These are phyloP conservation scores for Sporobolomyces phaffii DNA, from an alignment of 768 basidiomycete species.

Conservation along the genomic window DNA sequence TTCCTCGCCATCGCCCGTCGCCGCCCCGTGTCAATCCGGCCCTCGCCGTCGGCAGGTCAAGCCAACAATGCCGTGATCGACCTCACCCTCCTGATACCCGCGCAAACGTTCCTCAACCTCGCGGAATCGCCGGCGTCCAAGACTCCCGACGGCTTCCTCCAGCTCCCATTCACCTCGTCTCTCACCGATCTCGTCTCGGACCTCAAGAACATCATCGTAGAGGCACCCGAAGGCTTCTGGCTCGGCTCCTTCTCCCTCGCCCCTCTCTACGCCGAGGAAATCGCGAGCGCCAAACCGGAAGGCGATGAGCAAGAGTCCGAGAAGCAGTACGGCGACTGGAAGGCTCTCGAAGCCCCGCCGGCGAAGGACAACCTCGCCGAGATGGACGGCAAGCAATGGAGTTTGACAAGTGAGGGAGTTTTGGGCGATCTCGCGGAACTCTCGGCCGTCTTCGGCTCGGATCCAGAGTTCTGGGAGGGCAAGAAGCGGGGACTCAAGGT, in stretches of 20 bases:
- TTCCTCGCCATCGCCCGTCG: background rate
- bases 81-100: constrained; percentile 36
- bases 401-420: constrained; percentile 34
- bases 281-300: constrained; percentile 31
- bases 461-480: constrained; percentile 31
- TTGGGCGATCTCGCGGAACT: constrained; percentile 49
- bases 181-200: constrained; percentile 35
- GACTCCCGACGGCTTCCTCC: constrained; percentile 28
- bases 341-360: constrained; percentile 39
- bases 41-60: background rate
- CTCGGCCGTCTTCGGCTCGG: constrained; percentile 46
- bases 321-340: constrained; percentile 40
- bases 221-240: constrained; percentile 50
- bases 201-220: constrained; percentile 48
- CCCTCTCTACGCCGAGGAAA: constrained; percentile 36
- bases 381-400: constrained; percentile 40
- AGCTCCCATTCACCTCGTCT: constrained; percentile 30
- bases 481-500: constrained; percentile 47
- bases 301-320: constrained; percentile 17
- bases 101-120: constrained; percentile 22
- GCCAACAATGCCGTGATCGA: constrained; percentile 15
- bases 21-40: background rate
- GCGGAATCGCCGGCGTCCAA: constrained; percentile 9
- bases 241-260: constrained; percentile 49
- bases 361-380: constrained; percentile 41